A percentile compares a stretch with the other conserved stretches of the same genome.
These are phyloP conservation scores for Papiliotrema flavescens DNA, from an alignment of 1,284 basidiomycete species.

Conservation along the genomic window DNA sequence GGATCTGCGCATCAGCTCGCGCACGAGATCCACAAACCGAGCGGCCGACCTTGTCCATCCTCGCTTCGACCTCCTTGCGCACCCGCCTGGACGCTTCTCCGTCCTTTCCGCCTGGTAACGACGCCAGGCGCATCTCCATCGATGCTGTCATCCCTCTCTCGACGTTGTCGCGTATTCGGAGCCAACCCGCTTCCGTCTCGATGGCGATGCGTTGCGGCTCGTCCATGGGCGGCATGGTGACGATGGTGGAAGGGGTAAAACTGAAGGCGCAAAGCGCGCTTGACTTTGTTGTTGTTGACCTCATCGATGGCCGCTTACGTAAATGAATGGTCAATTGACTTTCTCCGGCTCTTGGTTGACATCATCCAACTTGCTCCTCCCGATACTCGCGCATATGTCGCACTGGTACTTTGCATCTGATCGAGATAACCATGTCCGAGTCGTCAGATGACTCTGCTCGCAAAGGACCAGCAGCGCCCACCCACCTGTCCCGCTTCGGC, in stretches of 20 bases:
- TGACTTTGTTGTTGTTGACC: too few relatives aligned
- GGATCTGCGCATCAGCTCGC: conserved; percentile 18
- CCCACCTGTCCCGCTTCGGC: neutral
- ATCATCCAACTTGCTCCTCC: too few relatives aligned
- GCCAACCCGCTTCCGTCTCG: conserved; percentile 43
- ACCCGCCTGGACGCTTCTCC: conserved; percentile 29
- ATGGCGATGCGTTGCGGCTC: conserved; percentile 32
- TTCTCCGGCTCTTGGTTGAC: too few relatives aligned
- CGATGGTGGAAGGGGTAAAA: too few relatives aligned
- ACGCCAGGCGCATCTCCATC: conserved; percentile 36
- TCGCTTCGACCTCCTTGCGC: conserved; percentile 35
- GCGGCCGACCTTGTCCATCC: conserved; percentile 28
- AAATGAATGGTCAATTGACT: too few relatives aligned
- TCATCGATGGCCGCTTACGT: too few relatives aligned
- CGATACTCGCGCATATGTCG: too few relatives aligned
- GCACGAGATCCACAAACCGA: neutral
- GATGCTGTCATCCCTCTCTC: conserved; percentile 15
- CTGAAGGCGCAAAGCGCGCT: too few relatives aligned
- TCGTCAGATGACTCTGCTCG: neutral
- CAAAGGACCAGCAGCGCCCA: neutral
- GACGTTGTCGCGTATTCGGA: conserved; percentile 37
- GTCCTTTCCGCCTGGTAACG: conserved; percentile 35
- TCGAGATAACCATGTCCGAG: too few relatives aligned
- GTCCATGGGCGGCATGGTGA: conserved; percentile 11
- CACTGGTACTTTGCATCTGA: too few relatives aligned